Evolutionary conservation across 2,329 filamentous ascomycete genomes (phyloP).

Genomic region (Bipolaris zeicola): DNA sequence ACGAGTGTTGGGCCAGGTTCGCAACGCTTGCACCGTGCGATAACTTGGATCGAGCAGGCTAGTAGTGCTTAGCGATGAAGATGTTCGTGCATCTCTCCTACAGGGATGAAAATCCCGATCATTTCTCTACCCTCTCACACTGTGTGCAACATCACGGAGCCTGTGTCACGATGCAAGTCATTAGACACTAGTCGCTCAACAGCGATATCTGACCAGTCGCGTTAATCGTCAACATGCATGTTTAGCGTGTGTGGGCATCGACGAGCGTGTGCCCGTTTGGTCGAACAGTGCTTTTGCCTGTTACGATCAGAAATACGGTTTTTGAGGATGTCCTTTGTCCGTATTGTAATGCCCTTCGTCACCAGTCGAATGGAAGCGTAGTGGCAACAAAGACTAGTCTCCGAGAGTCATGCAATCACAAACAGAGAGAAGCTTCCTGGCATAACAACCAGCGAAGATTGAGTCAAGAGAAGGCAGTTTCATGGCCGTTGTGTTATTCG

Average conservation of each 20-base stretch:
- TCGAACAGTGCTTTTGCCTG: constrained; percentile 26
- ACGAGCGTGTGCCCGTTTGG: constrained; percentile 61
- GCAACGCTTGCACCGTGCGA: constrained; percentile 30
- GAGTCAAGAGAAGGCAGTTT: constrained; percentile 21
- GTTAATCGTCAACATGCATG: constrained; percentile 67
- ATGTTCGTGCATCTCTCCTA: constrained; percentile 59
- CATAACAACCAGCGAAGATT: constrained; percentile 18
- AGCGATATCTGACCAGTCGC: constrained; percentile 65
- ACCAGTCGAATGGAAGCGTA: constrained; percentile 53
- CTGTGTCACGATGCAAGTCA: constrained; percentile 56
- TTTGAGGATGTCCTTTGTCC: constrained; percentile 97
- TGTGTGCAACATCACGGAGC: constrained; percentile 49
- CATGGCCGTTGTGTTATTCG: constrained; percentile 27
- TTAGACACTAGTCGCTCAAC: constrained; percentile 54
- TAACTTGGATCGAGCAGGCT: constrained; percentile 12
- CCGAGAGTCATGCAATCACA: constrained; percentile 79
- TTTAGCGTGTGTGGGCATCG: constrained; percentile 58
- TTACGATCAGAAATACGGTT: constrained; percentile 67
- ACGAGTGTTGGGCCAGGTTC: constrained; percentile 36
- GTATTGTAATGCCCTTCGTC: constrained; percentile 69
- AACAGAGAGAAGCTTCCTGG: constrained; percentile 67
- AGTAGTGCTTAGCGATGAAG: constrained; percentile 41
- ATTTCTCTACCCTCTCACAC: constrained; percentile 53
- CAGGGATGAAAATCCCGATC: constrained; percentile 44
- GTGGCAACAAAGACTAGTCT: constrained; percentile 97